Percentiles rank a stretch among this genome's conserved stretches.
phyloP scores from a whole-genome alignment of 1,284 basidiomycete species.

The Boletellus sp. region DNA sequence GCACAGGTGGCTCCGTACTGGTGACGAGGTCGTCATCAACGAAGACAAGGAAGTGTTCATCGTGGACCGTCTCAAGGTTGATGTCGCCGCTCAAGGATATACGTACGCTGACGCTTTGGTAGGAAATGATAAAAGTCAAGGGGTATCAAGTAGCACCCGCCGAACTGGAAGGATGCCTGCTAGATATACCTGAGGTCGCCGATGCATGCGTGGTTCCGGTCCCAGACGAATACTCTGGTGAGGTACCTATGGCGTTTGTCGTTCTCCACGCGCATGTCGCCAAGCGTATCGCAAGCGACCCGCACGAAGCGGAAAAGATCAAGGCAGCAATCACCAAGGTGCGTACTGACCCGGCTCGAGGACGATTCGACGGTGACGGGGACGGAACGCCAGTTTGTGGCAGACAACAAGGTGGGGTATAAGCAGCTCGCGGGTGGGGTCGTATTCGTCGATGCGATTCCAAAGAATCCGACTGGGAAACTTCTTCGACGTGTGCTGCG shows the following conservation, averaged over 20 bases:
- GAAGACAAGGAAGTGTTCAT: conserved; percentile 59
- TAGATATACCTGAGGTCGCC: conserved; percentile 65
- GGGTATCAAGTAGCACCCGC: conserved; percentile 69
- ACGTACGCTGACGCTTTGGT: conserved; percentile 2
- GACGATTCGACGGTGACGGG: not conserved
- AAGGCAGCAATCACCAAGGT: conserved; percentile 45
- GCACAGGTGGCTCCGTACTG: conserved; percentile 66
- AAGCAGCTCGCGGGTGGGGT: conserved; percentile 59
- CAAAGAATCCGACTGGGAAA: conserved; percentile 61
- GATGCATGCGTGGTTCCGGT: conserved; percentile 77
- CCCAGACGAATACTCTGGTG: conserved; percentile 69
- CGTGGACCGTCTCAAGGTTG: conserved; percentile 66
- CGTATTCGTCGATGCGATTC: conserved; percentile 51
- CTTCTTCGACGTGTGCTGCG: conserved; percentile 54
- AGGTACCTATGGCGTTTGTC: conserved; percentile 59
- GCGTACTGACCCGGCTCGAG: conserved; percentile 3
- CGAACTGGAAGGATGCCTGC: conserved; percentile 68
- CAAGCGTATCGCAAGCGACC: conserved; percentile 28
- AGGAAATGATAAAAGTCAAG: conserved; percentile 65
- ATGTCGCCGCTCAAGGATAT: not conserved
- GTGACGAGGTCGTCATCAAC: conserved; percentile 62
- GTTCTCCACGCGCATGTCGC: conserved; percentile 38
- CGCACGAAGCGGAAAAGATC: conserved; percentile 31
- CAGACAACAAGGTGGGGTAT: conserved; percentile 56
- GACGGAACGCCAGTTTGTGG: conserved; percentile 51